phyloP scores from a whole-genome alignment of 2,329 filamentous ascomycete genomes.

The Mollisia scopiformis region DNA sequence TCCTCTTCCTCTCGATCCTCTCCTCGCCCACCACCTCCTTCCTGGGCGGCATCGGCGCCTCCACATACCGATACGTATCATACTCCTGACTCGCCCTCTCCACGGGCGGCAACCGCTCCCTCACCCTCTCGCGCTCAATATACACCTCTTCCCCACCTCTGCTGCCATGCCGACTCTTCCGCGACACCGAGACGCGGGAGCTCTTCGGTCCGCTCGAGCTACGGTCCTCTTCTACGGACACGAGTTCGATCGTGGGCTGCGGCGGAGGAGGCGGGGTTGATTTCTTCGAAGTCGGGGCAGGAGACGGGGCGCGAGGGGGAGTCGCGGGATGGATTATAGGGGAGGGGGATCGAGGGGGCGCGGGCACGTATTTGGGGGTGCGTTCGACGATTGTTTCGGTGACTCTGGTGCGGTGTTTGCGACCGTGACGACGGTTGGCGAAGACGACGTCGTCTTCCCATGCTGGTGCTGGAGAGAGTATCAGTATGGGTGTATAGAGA shows the following conservation, averaged over 20 bases:
- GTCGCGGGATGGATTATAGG: slow-evolving; percentile 7
- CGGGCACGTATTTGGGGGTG: slow-evolving; percentile 19
- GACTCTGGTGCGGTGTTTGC: slow-evolving; percentile 17
- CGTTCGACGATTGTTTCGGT: slow-evolving; percentile 23
- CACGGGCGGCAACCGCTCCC: slow-evolving; percentile 11
- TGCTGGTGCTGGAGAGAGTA: slow-evolving; percentile 18
- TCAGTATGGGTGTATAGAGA: background rate
- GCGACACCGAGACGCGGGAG: slow-evolving; percentile 1
- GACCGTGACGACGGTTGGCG: slow-evolving; percentile 19
- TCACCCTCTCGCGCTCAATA: slow-evolving; percentile 31
- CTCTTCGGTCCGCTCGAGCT: slow-evolving; percentile 9
- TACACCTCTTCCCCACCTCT: slow-evolving; percentile 28
- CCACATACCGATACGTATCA: slow-evolving; percentile 30
- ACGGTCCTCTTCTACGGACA: slow-evolving; percentile 23
- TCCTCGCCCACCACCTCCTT: slow-evolving; percentile 15
- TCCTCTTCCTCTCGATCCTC: slow-evolving; percentile 22
- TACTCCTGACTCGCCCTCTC: slow-evolving; percentile 13
- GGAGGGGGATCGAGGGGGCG: slow-evolving; percentile 15
- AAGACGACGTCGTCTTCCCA: slow-evolving; percentile 32
- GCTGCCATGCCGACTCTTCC: slow-evolving; percentile 17
- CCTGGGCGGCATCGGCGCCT: slow-evolving; percentile 11
- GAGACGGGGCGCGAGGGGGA: slow-evolving; percentile 11
- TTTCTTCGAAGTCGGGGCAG: background rate
- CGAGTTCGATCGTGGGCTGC: slow-evolving; percentile 23
- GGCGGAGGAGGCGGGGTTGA: slow-evolving; percentile 8